Base-by-base conservation (phyloP, 352 stramenopile species). In the Phytophthora sojae region DNA sequence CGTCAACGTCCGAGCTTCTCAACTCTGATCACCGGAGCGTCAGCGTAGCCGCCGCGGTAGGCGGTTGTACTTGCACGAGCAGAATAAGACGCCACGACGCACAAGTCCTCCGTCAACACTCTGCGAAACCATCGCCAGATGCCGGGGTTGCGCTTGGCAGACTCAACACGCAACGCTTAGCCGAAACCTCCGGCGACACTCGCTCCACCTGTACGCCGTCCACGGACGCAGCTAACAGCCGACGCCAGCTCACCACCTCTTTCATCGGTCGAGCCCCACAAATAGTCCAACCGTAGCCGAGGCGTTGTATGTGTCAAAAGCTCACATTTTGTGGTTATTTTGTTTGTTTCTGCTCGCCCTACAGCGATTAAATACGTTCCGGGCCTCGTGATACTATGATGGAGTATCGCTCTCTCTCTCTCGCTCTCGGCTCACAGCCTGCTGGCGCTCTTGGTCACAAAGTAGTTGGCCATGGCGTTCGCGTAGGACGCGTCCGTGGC, bases 401-500 rank as follows among this genome's bases (percentile, higher is more conserved):
- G 15, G 12, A 7, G 12, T 15, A 44, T 29, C 47, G 9, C 6
- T 39, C 17, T 49, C 42, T 49, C 15, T 12, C 17, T 21, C 6
- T 9, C 12, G 14, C 25, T 57, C 50, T 42, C 6, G 8, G 49
- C 4, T 79, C 64, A 90, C 71, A 90, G 66, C 17, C 80, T 73
- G 55, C 78, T 85, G 23, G 64, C 63, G 52, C 53, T 75, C 51
- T 73, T 70, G 44, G 69, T 79, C 30, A 73, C 67, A 42, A 81
- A 71, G 60, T 83, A 83, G 52, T 76, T 81, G 42, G 81, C 60
- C 69, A 90, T 75, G 37, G 76, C 78, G 51, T 68, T 79, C 53
- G 71, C 79, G 70, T 90, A 90, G 25, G 69, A 71, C 42, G 32
- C 62, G 62, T 90, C 80, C 56, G 69, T 74, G 26, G 76, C 69